Conservation (phyloP, 495 filamentous ascomycete genomes). For the Talaromyces trachyspermus region DNA sequence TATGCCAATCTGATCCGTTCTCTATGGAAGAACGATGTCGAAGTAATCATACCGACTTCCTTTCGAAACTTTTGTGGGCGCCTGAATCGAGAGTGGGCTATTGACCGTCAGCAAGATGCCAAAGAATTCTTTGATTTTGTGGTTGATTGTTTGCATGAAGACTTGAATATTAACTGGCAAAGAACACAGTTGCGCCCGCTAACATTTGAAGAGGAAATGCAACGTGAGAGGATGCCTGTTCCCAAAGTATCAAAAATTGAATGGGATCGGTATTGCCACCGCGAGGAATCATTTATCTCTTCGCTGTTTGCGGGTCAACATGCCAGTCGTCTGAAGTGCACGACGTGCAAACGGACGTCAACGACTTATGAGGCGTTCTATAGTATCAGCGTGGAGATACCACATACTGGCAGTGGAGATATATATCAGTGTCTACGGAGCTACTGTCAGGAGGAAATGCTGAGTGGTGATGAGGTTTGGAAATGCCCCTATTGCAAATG, state of each 20-base stretch:
- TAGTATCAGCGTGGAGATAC: slow-evolving; percentile 61
- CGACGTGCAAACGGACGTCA: slow-evolving; percentile 55
- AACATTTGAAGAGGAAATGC: slow-evolving; percentile 53
- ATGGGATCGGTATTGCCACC: slow-evolving; percentile 63
- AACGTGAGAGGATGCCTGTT: slow-evolving; percentile 55
- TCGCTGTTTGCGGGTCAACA: slow-evolving; percentile 68
- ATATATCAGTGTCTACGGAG: slow-evolving; percentile 58
- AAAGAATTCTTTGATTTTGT: slow-evolving; percentile 72
- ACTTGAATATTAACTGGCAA: slow-evolving; percentile 62
- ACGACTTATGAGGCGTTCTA: slow-evolving; percentile 70
- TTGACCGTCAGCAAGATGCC: slow-evolving; percentile 66
- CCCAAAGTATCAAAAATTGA: slow-evolving; percentile 54
- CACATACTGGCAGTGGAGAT: slow-evolving; percentile 39
- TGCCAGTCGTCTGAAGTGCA: slow-evolving; percentile 55
- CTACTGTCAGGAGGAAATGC: slow-evolving; percentile 61
- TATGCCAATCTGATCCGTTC: slow-evolving; percentile 69
- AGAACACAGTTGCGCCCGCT: slow-evolving; percentile 50
- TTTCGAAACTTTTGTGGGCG: slow-evolving; percentile 51
- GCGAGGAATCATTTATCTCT: slow-evolving; percentile 58
- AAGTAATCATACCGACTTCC: slow-evolving; percentile 48
- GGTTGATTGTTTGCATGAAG: slow-evolving; percentile 65
- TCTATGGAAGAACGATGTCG: slow-evolving; percentile 62
- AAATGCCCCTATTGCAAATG: slow-evolving; percentile 64
- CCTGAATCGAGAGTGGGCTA: slow-evolving; percentile 51
- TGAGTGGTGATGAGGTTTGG: slow-evolving; percentile 63